phyloP scores from a whole-genome alignment of 2,329 filamentous ascomycete species.

The Microascus cirrosus region DNA sequence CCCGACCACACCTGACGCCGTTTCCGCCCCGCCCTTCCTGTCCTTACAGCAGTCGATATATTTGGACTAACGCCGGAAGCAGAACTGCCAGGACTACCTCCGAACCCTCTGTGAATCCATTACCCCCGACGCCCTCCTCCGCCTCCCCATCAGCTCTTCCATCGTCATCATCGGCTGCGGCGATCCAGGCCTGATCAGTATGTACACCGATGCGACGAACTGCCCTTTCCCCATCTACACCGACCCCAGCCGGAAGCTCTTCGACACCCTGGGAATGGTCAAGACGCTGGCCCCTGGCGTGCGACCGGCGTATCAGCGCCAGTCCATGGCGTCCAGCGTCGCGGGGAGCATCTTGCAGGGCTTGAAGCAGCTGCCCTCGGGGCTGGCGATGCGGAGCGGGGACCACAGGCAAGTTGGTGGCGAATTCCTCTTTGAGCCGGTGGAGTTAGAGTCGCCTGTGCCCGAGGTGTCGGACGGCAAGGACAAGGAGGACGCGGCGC shows the following conservation, averaged over 20 bases:
- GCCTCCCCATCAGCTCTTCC: slow-evolving; percentile 44
- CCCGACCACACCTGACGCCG: not conserved
- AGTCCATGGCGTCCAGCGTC: slow-evolving; percentile 37
- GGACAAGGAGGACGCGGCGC: slow-evolving; percentile 16
- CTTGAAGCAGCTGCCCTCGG: slow-evolving; percentile 43
- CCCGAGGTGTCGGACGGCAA: slow-evolving; percentile 11
- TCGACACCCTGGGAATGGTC: slow-evolving; percentile 57
- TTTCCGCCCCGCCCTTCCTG: not conserved
- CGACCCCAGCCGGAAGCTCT: slow-evolving; percentile 58
- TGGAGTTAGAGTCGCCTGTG: slow-evolving; percentile 27
- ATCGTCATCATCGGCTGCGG: slow-evolving; percentile 66
- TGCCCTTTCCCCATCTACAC: slow-evolving; percentile 67
- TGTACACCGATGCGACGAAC: slow-evolving; percentile 50
- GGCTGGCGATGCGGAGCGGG: slow-evolving; percentile 51
- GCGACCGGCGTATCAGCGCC: slow-evolving; percentile 49
- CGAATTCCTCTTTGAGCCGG: slow-evolving; percentile 64
- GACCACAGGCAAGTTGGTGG: slow-evolving; percentile 61
- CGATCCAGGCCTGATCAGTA: slow-evolving; percentile 53
- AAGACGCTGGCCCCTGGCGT: slow-evolving; percentile 49
- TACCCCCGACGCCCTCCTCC: slow-evolving; percentile 35
- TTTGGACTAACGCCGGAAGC: not conserved
- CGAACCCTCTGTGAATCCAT: slow-evolving; percentile 49
- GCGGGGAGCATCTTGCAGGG: slow-evolving; percentile 45
- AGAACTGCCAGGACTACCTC: slow-evolving; percentile 71
- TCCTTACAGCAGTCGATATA: not conserved